Conservation (phyloP, 2,329 filamentous ascomycete species). For the Sporothrix euskadiensis region DNA sequence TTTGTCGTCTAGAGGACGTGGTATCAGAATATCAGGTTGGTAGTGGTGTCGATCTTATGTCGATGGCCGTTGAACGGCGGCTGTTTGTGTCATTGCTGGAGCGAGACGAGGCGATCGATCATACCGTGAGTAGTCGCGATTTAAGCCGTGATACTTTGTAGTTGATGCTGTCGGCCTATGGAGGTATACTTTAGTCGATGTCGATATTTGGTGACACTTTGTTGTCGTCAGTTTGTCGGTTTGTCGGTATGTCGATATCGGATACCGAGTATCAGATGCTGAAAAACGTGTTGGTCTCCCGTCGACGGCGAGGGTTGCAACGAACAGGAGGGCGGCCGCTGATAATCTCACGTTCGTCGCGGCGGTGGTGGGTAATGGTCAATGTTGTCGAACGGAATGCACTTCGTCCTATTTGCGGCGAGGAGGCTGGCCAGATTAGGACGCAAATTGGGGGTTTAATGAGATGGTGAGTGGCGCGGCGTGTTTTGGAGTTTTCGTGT, state of each 20-base stretch:
- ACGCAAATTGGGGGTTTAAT: constrained; percentile 14
- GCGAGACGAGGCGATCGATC: neutral
- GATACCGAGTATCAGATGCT: constrained; percentile 9
- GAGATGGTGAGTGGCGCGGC: neutral
- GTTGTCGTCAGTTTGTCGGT: neutral
- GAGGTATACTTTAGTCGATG: neutral
- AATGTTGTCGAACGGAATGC: neutral
- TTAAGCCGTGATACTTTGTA: neutral
- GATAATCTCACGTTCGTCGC: constrained; percentile 3
- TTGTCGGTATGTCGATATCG: neutral
- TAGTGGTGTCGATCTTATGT: constrained; percentile 11
- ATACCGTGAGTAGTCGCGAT: neutral
- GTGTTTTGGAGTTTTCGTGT: constrained; percentile 22
- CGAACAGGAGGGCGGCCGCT: constrained; percentile 3
- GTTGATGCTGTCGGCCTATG: neutral
- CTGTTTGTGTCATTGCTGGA: constrained; percentile 25
- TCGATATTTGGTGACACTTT: neutral
- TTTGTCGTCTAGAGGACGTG: neutral
- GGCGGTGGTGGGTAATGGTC: neutral
- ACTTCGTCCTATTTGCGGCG: neutral
- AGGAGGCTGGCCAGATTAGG: neutral
- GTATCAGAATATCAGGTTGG: neutral
- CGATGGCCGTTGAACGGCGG: constrained; percentile 24
- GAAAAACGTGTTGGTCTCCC: constrained; percentile 6
- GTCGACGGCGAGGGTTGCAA: neutral